Base-by-base conservation (phyloP, 1,139 yeast species). In the Suhomyces kunorum region DNA sequence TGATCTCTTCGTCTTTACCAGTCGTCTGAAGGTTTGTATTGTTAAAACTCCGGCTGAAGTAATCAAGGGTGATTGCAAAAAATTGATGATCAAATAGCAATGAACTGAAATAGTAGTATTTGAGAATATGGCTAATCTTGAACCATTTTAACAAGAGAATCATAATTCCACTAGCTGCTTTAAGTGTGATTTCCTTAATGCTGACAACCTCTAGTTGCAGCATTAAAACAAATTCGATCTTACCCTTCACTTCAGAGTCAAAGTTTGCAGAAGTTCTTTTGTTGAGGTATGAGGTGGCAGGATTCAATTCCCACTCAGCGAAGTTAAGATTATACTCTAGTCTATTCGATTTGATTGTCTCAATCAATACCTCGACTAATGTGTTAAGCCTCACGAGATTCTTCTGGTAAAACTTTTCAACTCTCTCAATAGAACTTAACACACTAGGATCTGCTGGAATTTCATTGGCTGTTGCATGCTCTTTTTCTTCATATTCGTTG, bases 71-170 rank as follows among this genome's bases (percentile, higher is more conserved):
- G 51, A 40, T 45, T 49, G 48, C 56, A 43, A 82, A 75, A 51
- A 71, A 81, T 41, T 81, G 79, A 8, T 83, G 77, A 58, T 94
- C 98, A 59, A 85, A 86, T 27, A 92, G 58, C 18, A 92, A 58
- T 0, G 88, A 77, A 1, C 84, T 64, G 11, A 92, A 64, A 54
- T 83, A 87, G 58, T 89, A 95, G 56, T 76, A 81, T 58, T 90
- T 90, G 49, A 89, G 61, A 2, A 88, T 67, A 59, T 92, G 96
- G 38, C 81, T 83, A 9, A 75, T 62, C 54, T 85, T 86, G 58
- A 88, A 83, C 97, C 98, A 92, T 51, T 74, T 75, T 24, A 83
- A 59, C 20, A 92, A 57, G 14, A 78, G 51, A 6, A 67, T 52
- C 1, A 88, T 43, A 1, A 81, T 74, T 2, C 78, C 76, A 1